phyloP scores from a whole-genome alignment of 805 yeast species.

The Saturnispora zaruensis region DNA sequence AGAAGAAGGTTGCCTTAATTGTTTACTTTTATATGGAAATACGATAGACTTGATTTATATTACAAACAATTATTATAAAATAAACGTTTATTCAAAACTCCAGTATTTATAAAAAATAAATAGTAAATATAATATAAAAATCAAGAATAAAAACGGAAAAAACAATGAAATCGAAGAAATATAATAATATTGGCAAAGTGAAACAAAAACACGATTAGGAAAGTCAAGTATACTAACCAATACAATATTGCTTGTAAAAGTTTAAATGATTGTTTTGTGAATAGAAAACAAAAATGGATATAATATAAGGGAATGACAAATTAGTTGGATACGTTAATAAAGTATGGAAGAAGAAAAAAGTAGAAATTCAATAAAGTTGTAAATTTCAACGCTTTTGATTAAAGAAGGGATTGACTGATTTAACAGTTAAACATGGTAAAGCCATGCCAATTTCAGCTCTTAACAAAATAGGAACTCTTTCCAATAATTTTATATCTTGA shows the following conservation, averaged over 20 bases:
- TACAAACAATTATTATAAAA: neutral
- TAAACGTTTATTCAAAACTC: neutral
- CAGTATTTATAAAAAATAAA: neutral
- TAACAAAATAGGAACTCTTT: constrained; percentile 73
- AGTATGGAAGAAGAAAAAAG: neutral
- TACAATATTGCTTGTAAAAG: neutral
- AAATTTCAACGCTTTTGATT: neutral
- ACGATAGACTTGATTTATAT: neutral
- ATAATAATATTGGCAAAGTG: neutral
- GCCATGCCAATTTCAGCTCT: constrained; percentile 95
- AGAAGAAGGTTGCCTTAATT: neutral
- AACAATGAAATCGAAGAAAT: neutral
- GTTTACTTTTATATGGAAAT: neutral
- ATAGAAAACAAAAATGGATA: neutral
- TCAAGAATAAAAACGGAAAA: neutral
- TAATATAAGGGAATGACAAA: constrained; percentile 4
- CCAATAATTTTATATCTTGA: constrained; percentile 75
- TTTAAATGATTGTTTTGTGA: neutral
- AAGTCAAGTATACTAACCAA: neutral
- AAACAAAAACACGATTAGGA: neutral
- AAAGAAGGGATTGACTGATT: constrained; percentile 78
- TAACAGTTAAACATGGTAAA: constrained; percentile 86
- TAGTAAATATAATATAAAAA: neutral
- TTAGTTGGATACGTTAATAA: constrained; percentile 7
- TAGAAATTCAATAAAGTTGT: neutral